A percentile compares a stretch with the other conserved stretches of the same genome.
phyloP scores from a whole-genome alignment of 164 flowering plant genomes.

The Piper betle region DNA sequence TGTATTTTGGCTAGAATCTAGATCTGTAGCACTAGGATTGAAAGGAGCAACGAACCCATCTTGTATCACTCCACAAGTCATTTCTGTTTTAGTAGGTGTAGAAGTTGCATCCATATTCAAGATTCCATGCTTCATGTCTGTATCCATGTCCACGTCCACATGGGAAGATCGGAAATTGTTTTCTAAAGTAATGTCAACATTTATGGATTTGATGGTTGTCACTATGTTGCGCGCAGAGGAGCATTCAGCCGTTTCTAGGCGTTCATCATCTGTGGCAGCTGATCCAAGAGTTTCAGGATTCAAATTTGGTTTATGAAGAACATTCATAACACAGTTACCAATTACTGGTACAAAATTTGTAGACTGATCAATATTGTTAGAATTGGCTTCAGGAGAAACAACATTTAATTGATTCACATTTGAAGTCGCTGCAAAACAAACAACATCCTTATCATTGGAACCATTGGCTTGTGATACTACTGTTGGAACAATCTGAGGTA shows the following conservation, averaged over 20 bases:
- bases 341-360: background rate
- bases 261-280: background rate
- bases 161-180: background rate
- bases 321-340: background rate
- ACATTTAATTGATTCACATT: background rate
- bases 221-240: background rate
- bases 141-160: background rate
- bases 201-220: background rate
- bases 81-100: background rate
- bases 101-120: background rate
- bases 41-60: background rate
- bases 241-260: background rate
- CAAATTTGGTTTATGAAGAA: background rate
- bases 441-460: constrained; percentile 14
- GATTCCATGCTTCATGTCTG: background rate
- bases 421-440: constrained; percentile 4
- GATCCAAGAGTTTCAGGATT: background rate
- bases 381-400: background rate
- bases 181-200: background rate
- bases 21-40: background rate
- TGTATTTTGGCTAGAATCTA: background rate
- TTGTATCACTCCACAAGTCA: background rate
- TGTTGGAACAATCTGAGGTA: constrained; percentile 1
- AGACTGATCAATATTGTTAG: background rate
- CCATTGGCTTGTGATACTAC: background rate